A percentile compares a stretch with the other conserved stretches of the same genome.
Conservation (phyloP, 2,329 filamentous ascomycete genomes). For the Coniosporium tulheliwenetii region DNA sequence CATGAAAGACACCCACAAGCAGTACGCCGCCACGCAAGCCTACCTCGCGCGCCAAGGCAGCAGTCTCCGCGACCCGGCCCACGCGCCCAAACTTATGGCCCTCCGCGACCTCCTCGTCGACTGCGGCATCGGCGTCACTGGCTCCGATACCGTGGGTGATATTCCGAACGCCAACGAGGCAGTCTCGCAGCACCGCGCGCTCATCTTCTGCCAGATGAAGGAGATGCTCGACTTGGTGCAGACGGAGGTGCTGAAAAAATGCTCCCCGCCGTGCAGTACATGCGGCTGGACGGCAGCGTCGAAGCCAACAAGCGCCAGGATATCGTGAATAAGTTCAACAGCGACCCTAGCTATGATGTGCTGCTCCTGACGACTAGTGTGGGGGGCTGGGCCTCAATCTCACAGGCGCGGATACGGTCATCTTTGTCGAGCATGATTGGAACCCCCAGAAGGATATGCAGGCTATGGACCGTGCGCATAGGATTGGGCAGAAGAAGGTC, state of each 20-base stretch:
- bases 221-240: conserved; percentile 99
- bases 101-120: conserved; percentile 91
- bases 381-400: conserved; percentile 88
- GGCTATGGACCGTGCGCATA: conserved; percentile 96
- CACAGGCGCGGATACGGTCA: conserved; percentile 94
- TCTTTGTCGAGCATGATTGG: conserved; percentile 99
- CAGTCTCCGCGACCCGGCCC: conserved; percentile 65
- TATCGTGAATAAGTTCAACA: conserved; percentile 98
- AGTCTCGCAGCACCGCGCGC: conserved; percentile 86
- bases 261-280: conserved; percentile 81
- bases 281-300: conserved; percentile 86
- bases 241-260: conserved; percentile 75
- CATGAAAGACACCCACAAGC: conserved; percentile 82
- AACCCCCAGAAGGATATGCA: conserved; percentile 98
- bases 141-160: conserved; percentile 21
- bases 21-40: conserved; percentile 76
- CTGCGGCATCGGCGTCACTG: conserved; percentile 71
- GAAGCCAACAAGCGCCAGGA: conserved; percentile 90
- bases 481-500: conserved; percentile 98
- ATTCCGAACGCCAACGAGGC: conserved; percentile 52
- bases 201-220: conserved; percentile 99
- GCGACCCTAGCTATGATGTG: conserved; percentile 90
- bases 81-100: conserved; percentile 85
- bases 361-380: conserved; percentile 88
- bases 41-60: conserved; percentile 67